Conservation (phyloP, 495 filamentous ascomycete genomes). For the Aspergillus cavernicola region DNA sequence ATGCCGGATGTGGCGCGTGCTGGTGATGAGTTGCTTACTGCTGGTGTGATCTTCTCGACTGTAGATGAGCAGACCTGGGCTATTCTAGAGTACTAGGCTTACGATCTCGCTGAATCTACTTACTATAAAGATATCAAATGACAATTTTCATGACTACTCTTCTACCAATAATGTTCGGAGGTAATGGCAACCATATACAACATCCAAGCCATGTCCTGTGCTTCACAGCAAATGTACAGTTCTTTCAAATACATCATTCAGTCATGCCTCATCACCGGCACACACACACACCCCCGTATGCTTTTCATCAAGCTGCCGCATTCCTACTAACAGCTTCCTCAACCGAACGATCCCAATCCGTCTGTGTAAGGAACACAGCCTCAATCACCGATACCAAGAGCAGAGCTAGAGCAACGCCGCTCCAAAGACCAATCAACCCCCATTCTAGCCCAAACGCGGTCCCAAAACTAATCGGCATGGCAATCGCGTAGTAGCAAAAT, state of each 20-base stretch:
- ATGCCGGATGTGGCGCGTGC: slow-evolving; percentile 67
- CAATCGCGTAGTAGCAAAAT: slow-evolving; percentile 79
- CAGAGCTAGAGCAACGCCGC: slow-evolving; percentile 70
- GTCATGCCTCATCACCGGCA: not conserved
- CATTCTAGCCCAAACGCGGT: slow-evolving; percentile 68
- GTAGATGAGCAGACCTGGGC: slow-evolving; percentile 82
- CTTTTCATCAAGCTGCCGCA: slow-evolving; percentile 31
- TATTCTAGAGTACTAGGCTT: slow-evolving; percentile 56
- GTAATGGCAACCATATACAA: not conserved
- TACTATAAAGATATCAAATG: not conserved
- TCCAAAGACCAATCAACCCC: slow-evolving; percentile 76
- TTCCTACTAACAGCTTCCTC: slow-evolving; percentile 71
- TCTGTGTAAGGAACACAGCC: slow-evolving; percentile 58
- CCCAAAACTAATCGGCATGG: slow-evolving; percentile 77
- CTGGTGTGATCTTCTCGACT: slow-evolving; percentile 83
- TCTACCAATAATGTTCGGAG: not conserved
- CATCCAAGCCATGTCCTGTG: not conserved
- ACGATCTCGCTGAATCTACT: slow-evolving; percentile 2
- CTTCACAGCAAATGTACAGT: not conserved
- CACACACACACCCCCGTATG: not conserved
- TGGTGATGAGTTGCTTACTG: slow-evolving; percentile 68
- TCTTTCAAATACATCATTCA: not conserved
- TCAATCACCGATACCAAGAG: slow-evolving; percentile 63
- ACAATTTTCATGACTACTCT: not conserved
- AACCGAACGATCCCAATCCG: slow-evolving; percentile 71